Percentiles rank a stretch among this genome's conserved stretches.
phyloP scores from a whole-genome alignment of 2,329 filamentous ascomycete genomes.

The Fusarium decemcellulare region DNA sequence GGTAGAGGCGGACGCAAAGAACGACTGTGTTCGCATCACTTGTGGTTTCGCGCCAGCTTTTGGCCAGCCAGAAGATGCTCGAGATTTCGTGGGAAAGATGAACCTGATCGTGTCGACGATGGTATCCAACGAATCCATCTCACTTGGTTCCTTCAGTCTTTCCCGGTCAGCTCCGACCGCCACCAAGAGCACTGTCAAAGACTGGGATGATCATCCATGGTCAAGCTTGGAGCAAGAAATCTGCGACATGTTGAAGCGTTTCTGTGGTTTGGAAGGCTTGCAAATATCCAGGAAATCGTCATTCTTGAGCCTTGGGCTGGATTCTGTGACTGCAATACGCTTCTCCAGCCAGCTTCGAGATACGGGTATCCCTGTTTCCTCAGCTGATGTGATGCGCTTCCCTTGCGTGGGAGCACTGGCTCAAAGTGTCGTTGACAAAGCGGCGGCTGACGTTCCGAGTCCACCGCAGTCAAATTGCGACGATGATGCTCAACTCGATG shows the following conservation, averaged over 20 bases:
- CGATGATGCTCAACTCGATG: background rate
- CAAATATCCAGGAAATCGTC: constrained; percentile 7
- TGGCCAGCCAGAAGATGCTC: background rate
- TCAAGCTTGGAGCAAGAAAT: background rate
- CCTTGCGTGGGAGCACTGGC: constrained; percentile 6
- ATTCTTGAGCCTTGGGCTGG: constrained; percentile 5
- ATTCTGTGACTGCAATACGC: constrained; percentile 3
- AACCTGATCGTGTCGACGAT: background rate
- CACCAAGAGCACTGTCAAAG: background rate
- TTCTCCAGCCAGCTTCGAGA: constrained; percentile 6
- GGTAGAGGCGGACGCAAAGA: background rate
- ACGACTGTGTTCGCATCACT: background rate
- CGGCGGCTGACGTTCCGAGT: background rate
- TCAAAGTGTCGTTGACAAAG: background rate
- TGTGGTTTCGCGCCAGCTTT: constrained; percentile 2
- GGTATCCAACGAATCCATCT: constrained; percentile 3
- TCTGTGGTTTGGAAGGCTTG: background rate
- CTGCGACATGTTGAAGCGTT: background rate
- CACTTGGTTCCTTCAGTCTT: constrained; percentile 3
- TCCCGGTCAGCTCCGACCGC: background rate
- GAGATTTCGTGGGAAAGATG: constrained; percentile 2
- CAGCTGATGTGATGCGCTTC: background rate
- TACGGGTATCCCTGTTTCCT: background rate
- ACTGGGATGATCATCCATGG: constrained; percentile 7
- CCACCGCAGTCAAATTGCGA: background rate